Evolutionary conservation across 2,329 filamentous ascomycete genomes (phyloP).

Genomic region (Sporothrix curviconia): DNA sequence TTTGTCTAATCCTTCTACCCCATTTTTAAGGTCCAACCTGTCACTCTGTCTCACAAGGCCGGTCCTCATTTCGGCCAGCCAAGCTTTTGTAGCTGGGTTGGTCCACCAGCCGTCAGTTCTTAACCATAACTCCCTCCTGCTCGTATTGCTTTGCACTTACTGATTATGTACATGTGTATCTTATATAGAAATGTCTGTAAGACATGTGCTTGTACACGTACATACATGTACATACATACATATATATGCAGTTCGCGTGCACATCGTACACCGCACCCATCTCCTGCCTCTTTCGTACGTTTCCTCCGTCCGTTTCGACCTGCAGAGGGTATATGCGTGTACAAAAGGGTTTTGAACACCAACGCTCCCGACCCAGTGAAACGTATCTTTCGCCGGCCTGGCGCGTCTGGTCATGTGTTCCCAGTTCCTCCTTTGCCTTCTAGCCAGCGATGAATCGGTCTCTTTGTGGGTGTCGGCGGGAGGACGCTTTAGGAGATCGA

Average conservation of each 20-base stretch:
- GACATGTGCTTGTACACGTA: not conserved
- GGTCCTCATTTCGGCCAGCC: slow-evolving; percentile 2
- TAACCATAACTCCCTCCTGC: too few species aligned
- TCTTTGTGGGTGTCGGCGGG: slow-evolving; percentile 3
- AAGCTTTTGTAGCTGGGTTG: not conserved
- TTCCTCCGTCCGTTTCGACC: not conserved
- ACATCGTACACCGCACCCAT: not conserved
- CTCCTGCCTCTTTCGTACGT: slow-evolving; percentile 1
- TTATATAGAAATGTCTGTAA: not conserved
- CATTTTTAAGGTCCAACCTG: too few species aligned
- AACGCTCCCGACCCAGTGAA: not conserved
- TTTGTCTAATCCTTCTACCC: not conserved
- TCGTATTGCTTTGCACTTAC: too few species aligned
- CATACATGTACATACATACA: not conserved
- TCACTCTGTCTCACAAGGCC: not conserved
- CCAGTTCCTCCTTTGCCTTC: not conserved
- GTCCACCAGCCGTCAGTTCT: too few species aligned
- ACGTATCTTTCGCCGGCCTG: not conserved
- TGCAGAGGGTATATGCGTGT: not conserved
- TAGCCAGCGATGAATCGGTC: slow-evolving; percentile 7
- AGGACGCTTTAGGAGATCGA: too few species aligned
- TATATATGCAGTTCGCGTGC: not conserved
- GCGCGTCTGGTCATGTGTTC: not conserved
- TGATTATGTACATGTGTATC: too few species aligned
- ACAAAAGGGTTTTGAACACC: too few species aligned